Evolutionary conservation across 106 monocot genomes (phyloP), one percentile per base, ranked within the genome.

Genomic region (Acanthochlamys bracteata): DNA sequence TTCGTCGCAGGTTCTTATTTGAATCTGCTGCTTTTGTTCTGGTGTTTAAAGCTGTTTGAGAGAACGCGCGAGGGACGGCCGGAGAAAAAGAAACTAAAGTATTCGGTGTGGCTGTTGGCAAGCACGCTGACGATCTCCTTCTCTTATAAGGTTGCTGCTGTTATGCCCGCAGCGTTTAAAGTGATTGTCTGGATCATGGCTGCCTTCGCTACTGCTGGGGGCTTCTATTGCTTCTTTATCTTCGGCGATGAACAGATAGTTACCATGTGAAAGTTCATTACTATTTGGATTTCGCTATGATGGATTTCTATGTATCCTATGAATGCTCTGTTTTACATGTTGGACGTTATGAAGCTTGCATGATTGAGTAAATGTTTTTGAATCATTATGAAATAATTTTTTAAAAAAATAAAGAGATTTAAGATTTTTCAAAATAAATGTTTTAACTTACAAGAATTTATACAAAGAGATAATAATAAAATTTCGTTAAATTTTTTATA

Each of bases 181-280:
- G 56, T 57, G 22, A 57, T 24, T 19, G 56, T 57, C 22, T 57
- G 56, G 56, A 11, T 21, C 22, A 57, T 57, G 56, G 56, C 56
- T 19, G 56, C 20, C 2, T 20, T 57, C 56, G 9, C 56, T 24
- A 57, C 56, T 20, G 14, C 24, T 1, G 56, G 56, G 19, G 24
- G 56, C 1, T 57, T 57, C 56, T 57, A 57, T 20, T 14, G 7
- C 56, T 20, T 57, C 7, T 3, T 57, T 2, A 11, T 57, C 24
- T 57, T 10, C 19, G 21, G 24, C 1, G 56, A 57, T 10, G 9
- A 57, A 4, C 10, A 49, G 33, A 33, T 33, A n/a, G n/a, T n/a
- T n/a, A n/a, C n/a, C n/a, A n/a, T n/a, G n/a, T n/a, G n/a, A n/a
- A n/a, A n/a, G n/a, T n/a, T n/a, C n/a, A n/a, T n/a, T n/a, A n/a